These are phyloP conservation scores for Entomophthora muscae DNA, from an alignment of 371 early-diverging fungal genomes.

Conservation along the genomic window DNA sequence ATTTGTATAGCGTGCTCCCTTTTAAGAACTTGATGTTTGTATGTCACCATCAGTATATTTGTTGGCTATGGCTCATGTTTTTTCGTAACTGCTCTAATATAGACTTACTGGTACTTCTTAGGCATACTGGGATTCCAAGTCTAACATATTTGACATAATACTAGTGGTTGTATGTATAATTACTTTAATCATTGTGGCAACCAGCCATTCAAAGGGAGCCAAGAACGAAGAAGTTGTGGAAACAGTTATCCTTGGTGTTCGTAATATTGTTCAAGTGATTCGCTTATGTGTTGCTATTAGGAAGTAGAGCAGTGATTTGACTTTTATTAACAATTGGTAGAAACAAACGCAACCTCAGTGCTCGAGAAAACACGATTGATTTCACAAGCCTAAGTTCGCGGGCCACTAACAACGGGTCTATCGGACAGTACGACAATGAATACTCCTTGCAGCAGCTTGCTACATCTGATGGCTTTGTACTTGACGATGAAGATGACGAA, in stretches of 20 bases:
- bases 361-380: constrained; percentile 8
- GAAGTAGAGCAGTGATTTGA: neutral
- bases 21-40: neutral
- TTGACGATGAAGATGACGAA: constrained; percentile 9
- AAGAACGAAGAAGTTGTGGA: constrained; percentile 2
- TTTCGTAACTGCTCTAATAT: neutral
- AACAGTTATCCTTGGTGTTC: neutral
- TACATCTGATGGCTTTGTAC: constrained; percentile 8
- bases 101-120: neutral
- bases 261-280: constrained; percentile 8
- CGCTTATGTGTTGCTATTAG: neutral
- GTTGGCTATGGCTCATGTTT: no score
- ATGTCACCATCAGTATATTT: neutral
- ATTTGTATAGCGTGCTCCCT: neutral
- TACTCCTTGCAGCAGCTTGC: constrained; percentile 7
- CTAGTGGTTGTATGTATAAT: constrained; percentile 5
- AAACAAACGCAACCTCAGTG: constrained; percentile 7
- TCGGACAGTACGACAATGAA: neutral
- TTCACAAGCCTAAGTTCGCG: constrained; percentile 1
- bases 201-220: neutral
- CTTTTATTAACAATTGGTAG: neutral
- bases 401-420: neutral
- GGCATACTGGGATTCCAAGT: constrained; percentile 6
- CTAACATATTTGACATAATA: constrained; percentile 5
- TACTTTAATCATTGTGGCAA: constrained; percentile 2